Evolutionary conservation across 768 basidiomycete genomes (phyloP), one percentile per base, ranked within the genome.

Genomic region (Suillus paluster): DNA sequence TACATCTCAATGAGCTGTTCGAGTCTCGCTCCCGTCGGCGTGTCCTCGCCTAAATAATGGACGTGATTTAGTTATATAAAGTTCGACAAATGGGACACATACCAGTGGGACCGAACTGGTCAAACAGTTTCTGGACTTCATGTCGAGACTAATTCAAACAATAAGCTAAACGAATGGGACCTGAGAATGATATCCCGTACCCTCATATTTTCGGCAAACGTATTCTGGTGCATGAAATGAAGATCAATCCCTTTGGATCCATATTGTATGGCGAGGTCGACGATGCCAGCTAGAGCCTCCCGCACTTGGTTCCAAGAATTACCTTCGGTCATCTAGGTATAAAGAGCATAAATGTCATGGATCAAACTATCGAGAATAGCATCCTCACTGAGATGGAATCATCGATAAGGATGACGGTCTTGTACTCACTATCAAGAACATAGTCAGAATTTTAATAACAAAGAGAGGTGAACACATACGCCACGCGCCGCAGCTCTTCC

Each of bases 281-380:
- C 73, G 25, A 81, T 72, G 50, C 75, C 80, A 46, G 71, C 79
- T 23, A 83, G 73, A 2, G 82, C 80, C 41, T 79, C 79, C 30
- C 78, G 64, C 2, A 81, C 69, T 58, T 70, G 76, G 23, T 58
- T 48, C 81, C 81, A 83, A 17, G 78, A 71, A 21, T 59, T 63
- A 39, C 76, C 79, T 52, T 77, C 80, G n/a, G 67, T 59, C 80
- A 82, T 81, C 78, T 78, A 58, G 36, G 10, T 44, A 30, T 19
- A 34, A 30, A 38, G 12, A 23, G 3, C n/a, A 34, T 39, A 34
- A 12, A 23, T 6, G 17, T 34, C 7, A 15, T 23, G n/a, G 17
- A 57, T 25, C 12, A 1, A 6, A 19, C 2, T 21, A 4, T 21
- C 11, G 17, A 1, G 41, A 23, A 30, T 27, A 44, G 11, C 34